A percentile compares a stretch with the other conserved stretches of the same genome.
Evolutionary conservation across 1,139 yeast genomes (phyloP).

Genomic region (Nakaseomyces uthaithaninus): DNA sequence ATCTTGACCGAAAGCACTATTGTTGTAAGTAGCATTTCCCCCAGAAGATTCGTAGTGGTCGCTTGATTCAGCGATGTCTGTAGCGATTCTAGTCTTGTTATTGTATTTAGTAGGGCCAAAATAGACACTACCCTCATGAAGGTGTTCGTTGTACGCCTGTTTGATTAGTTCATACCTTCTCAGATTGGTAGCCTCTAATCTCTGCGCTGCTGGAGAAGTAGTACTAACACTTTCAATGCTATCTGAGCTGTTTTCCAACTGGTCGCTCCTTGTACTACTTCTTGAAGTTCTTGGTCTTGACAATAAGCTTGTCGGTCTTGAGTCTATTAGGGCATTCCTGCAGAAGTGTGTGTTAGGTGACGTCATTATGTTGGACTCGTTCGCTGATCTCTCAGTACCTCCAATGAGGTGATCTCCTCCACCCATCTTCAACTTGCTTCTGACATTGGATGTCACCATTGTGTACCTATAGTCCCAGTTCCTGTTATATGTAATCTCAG

Average conservation of each 20-base stretch:
- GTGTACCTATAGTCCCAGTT: not conserved
- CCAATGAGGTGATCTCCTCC: not conserved
- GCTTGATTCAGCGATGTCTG: not conserved
- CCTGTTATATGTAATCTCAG: slow-evolving; percentile 2
- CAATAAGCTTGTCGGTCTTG: not conserved
- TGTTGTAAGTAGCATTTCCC: slow-evolving; percentile 3
- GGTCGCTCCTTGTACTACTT: not conserved
- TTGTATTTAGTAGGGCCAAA: no score
- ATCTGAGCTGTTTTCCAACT: not conserved
- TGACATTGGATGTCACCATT: not conserved
- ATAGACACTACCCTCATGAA: not conserved
- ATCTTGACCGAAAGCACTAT: not conserved
- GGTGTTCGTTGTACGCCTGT: not conserved
- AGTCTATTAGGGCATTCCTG: not conserved
- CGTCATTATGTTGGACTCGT: not conserved
- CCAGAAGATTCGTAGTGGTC: not conserved
- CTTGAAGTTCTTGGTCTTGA: not conserved
- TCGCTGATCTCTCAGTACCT: not conserved
- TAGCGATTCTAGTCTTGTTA: not conserved
- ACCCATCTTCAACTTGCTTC: not conserved
- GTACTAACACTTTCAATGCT: not conserved
- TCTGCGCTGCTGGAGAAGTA: not conserved
- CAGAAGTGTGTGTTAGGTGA: not conserved
- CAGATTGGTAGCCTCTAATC: not conserved
- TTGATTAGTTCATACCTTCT: slow-evolving; percentile 1